Evolutionary conservation across 2,329 filamentous ascomycete species (phyloP).

Genomic region (Fusarium nelsonii): DNA sequence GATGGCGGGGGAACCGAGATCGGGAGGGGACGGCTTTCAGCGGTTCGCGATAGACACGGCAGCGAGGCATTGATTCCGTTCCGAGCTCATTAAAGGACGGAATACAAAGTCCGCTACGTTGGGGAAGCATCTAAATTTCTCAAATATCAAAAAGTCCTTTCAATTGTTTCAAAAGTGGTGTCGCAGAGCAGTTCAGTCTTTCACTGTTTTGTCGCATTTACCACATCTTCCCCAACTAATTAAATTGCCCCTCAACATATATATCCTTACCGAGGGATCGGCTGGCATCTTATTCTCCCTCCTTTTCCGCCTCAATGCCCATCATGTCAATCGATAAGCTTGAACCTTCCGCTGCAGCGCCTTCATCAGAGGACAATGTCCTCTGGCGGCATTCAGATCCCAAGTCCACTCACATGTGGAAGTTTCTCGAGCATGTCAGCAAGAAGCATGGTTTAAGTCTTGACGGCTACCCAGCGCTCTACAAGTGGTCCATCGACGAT

Average conservation of each 20-base stretch:
- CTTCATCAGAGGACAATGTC: slow-evolving; percentile 54
- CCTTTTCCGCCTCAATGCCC: slow-evolving; percentile 36
- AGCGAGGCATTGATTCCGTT: slow-evolving; percentile 13
- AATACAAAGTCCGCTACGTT: slow-evolving; percentile 28
- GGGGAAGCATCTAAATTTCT: slow-evolving; percentile 19
- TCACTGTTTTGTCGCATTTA: not conserved
- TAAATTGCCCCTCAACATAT: slow-evolving; percentile 19
- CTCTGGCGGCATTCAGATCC: slow-evolving; percentile 81
- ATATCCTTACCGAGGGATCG: slow-evolving; percentile 7
- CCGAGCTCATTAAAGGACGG: slow-evolving; percentile 37
- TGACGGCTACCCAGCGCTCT: slow-evolving; percentile 78
- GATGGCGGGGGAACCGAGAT: slow-evolving; percentile 38
- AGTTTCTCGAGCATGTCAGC: slow-evolving; percentile 78
- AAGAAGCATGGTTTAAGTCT: slow-evolving; percentile 73
- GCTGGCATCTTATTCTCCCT: slow-evolving; percentile 2
- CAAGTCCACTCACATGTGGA: slow-evolving; percentile 75
- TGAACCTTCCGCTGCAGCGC: slow-evolving; percentile 35
- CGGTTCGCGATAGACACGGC: slow-evolving; percentile 32
- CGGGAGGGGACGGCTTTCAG: slow-evolving; percentile 47
- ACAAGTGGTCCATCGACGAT: slow-evolving; percentile 86
- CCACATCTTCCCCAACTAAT: slow-evolving; percentile 9
- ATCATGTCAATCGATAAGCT: slow-evolving; percentile 46
- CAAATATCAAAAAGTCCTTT: slow-evolving; percentile 13
- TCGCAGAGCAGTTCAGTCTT: slow-evolving; percentile 6
- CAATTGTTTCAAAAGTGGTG: slow-evolving; percentile 6